Conservation (phyloP, 176 grass and related monocot species). For the Themeda triandra region DNA sequence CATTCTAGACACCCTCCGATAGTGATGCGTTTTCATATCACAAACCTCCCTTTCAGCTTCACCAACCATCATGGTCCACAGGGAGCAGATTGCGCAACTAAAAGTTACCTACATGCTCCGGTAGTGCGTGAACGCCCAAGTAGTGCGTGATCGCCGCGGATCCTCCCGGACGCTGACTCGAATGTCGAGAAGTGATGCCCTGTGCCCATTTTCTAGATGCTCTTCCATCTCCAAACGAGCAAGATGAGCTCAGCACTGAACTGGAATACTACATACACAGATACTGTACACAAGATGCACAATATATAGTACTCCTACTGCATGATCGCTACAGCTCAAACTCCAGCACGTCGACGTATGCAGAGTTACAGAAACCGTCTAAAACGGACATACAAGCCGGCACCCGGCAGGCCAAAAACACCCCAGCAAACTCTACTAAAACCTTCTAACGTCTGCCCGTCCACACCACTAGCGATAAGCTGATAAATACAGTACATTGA, state of each 20-base stretch:
- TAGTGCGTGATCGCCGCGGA: constrained; percentile 13
- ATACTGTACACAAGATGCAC: background rate
- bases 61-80: constrained; percentile 9
- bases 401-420: background rate
- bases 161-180: constrained; percentile 22
- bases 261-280: no score
- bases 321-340: background rate
- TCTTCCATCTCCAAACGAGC: background rate
- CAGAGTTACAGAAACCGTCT: background rate
- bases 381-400: background rate
- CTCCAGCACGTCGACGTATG: background rate
- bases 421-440: background rate
- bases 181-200: background rate
- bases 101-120: background rate
- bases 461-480: background rate
- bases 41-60: constrained; percentile 2
- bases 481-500: no score
- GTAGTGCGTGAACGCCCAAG: background rate
- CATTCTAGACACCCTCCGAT: background rate
- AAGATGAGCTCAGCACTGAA: background rate
- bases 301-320: background rate
- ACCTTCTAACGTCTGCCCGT: background rate
- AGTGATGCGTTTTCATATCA: background rate
- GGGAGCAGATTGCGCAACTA: background rate
- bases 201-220: constrained; percentile 2